A percentile compares a stretch with the other conserved stretches of the same genome.
These are phyloP conservation scores for Populus tremula DNA, from an alignment of 345 rosid genomes.

Conservation along the genomic window DNA sequence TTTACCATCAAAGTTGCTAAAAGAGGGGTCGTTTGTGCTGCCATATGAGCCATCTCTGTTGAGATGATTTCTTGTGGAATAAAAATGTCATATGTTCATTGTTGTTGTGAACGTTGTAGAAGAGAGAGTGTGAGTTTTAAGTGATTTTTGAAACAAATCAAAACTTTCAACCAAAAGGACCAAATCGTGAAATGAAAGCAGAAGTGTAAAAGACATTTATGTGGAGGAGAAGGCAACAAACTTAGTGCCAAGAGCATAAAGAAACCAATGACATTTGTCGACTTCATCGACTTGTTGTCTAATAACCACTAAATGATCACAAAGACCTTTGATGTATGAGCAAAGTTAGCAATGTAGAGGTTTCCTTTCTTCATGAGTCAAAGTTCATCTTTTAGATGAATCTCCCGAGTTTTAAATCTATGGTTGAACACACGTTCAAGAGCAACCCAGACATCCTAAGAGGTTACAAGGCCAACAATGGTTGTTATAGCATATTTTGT, in stretches of 20 bases:
- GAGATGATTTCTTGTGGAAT: background rate
- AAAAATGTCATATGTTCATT: too few relatives aligned
- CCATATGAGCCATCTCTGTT: background rate
- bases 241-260: background rate
- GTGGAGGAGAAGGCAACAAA: background rate
- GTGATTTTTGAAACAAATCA: conserved; percentile 1
- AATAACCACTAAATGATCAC: background rate
- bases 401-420: background rate
- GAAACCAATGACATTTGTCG: background rate
- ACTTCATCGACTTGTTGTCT: background rate
- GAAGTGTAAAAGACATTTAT: background rate
- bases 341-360: background rate
- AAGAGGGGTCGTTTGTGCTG: background rate
- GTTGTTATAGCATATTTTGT: background rate
- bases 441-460: background rate
- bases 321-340: background rate
- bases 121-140: background rate
- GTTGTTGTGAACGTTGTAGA: background rate
- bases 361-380: background rate
- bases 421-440: background rate
- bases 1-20: background rate
- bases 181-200: background rate
- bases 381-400: background rate
- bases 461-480: background rate
- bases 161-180: background rate